Evolutionary conservation across 2,329 filamentous ascomycete species (phyloP).

Genomic region (Stenocarpella maydis): DNA sequence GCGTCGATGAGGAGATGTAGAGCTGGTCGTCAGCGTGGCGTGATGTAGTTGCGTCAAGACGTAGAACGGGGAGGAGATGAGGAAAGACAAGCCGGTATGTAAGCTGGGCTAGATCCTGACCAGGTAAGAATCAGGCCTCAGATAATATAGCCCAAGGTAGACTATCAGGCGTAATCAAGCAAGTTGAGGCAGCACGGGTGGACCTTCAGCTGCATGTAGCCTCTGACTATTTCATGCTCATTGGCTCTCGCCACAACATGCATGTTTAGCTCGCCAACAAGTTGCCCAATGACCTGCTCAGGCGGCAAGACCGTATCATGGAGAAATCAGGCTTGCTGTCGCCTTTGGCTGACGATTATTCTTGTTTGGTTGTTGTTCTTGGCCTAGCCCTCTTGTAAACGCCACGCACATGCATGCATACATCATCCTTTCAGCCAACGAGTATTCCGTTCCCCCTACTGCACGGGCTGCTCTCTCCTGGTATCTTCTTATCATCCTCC

Average conservation of each 20-base stretch:
- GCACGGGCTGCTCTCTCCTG: neutral
- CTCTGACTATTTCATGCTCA: conserved; percentile 1
- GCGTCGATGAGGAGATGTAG: conserved; percentile 38
- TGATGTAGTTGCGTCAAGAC: neutral
- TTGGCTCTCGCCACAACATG: conserved; percentile 12
- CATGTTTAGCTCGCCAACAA: conserved; percentile 6
- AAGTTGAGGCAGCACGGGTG: conserved; percentile 4
- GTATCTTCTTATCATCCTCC: neutral
- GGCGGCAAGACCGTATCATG: neutral
- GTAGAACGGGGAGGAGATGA: neutral
- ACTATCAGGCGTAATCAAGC: conserved; percentile 3
- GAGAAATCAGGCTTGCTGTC: neutral
- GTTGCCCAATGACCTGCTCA: conserved; percentile 14
- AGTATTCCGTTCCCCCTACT: neutral
- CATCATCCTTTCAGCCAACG: neutral
- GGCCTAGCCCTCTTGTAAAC: conserved; percentile 32
- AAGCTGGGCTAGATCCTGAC: neutral
- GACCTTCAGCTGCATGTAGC: conserved; percentile 4
- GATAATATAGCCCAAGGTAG: neutral
- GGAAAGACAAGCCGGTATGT: neutral
- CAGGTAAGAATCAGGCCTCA: neutral
- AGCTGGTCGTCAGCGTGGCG: neutral
- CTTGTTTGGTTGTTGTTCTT: conserved; percentile 32
- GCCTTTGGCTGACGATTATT: conserved; percentile 23
- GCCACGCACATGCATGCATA: conserved; percentile 33